Conservation (phyloP, 1,139 yeast genomes). For the Suhomyces bokatorum region DNA sequence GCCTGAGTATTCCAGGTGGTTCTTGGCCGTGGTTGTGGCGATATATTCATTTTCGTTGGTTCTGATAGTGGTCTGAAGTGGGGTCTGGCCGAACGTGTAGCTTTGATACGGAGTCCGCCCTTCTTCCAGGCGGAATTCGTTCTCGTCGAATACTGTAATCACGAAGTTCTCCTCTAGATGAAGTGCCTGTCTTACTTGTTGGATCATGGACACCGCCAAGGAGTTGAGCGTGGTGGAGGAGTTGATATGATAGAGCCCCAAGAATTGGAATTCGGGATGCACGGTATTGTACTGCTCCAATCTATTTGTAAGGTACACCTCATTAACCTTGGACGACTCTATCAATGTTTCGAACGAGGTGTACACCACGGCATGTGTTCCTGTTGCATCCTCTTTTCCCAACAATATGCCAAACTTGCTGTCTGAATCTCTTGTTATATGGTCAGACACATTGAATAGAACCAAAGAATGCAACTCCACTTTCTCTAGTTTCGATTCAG, state of each 20-base stretch:
- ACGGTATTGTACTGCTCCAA: conserved; percentile 30
- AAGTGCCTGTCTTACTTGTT: conserved; percentile 7
- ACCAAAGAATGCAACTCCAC: conserved; percentile 31
- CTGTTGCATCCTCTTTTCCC: conserved; percentile 22
- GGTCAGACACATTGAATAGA: conserved; percentile 32
- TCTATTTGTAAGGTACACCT: conserved; percentile 26
- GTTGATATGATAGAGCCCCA: conserved; percentile 33
- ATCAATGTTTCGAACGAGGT: conserved; percentile 28
- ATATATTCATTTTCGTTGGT: conserved; percentile 29
- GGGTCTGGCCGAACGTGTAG: conserved; percentile 1
- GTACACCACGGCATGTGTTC: conserved; percentile 16
- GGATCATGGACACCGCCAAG: conserved; percentile 11
- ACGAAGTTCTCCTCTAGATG: neutral
- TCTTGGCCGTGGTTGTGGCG: conserved; percentile 29
- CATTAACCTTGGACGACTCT: conserved; percentile 20
- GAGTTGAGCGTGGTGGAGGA: conserved; percentile 10
- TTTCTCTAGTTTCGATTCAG: conserved; percentile 2
- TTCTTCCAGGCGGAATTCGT: conserved; percentile 7
- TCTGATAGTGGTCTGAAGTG: conserved; percentile 17
- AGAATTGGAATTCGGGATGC: conserved; percentile 26
- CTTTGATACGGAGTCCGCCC: conserved; percentile 7
- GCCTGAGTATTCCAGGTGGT: conserved; percentile 23
- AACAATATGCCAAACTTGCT: conserved; percentile 30
- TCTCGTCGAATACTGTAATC: conserved; percentile 10
- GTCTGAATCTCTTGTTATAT: conserved; percentile 18